These are phyloP conservation scores for Acer negundo DNA, from an alignment of 345 rosid genomes.

Conservation along the genomic window DNA sequence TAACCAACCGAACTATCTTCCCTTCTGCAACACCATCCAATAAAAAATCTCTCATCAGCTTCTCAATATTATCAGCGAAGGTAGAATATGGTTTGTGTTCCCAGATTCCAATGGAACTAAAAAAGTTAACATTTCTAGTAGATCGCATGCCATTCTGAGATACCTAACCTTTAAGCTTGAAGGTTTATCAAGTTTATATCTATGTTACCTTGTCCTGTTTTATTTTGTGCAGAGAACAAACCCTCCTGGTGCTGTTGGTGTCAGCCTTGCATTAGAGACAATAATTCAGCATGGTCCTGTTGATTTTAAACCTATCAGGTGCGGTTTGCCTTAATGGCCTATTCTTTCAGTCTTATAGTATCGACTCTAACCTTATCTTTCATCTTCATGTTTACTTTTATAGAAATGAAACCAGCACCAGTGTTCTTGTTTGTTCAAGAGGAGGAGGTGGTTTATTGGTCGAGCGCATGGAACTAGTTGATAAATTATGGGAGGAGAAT, in stretches of 20 bases:
- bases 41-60: background rate
- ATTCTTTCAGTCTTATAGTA: conserved; percentile 8
- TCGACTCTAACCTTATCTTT: background rate
- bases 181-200: background rate
- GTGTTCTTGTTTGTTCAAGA: conserved; percentile 88
- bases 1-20: background rate
- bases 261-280: conserved; percentile 86
- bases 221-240: conserved; percentile 61
- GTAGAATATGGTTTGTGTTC: background rate
- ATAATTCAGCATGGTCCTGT: conserved; percentile 64
- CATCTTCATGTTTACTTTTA: conserved; percentile 15
- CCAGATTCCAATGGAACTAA: background rate
- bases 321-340: conserved; percentile 22
- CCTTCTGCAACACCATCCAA: background rate
- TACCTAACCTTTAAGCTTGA: background rate
- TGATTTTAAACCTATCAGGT: conserved; percentile 74
- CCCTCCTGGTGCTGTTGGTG: conserved; percentile 89
- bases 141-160: background rate
- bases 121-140: background rate
- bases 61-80: background rate
- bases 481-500: conserved; percentile 83
- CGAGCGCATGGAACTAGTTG: conserved; percentile 91
- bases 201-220: background rate
- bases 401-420: conserved; percentile 68
- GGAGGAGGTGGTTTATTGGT: conserved; percentile 95